phyloP scores from a whole-genome alignment of 164 flowering plant genomes.

The Piper longum region DNA sequence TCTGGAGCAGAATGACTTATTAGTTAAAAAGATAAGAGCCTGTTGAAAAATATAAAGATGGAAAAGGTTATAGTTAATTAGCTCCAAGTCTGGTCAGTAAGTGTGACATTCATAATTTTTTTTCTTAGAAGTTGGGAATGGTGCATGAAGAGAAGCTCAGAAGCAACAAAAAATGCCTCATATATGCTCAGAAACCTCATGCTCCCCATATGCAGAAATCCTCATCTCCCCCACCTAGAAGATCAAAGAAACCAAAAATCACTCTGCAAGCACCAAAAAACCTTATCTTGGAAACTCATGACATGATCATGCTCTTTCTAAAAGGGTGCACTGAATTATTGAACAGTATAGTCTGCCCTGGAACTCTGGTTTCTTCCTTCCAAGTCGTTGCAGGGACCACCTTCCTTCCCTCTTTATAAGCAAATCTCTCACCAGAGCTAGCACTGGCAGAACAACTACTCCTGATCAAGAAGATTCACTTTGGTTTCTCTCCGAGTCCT shows the following conservation, averaged over 20 bases:
- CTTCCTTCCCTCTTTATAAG: constrained; percentile 13
- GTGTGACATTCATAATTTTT: constrained; percentile 12
- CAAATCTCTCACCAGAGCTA: constrained; percentile 1
- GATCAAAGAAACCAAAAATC: too few species aligned
- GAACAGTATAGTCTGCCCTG: constrained; percentile 4
- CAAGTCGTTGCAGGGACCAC: constrained; percentile 9
- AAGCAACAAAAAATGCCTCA: constrained; percentile 40
- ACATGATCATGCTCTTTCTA: constrained; percentile 7
- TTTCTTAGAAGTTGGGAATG: constrained; percentile 24
- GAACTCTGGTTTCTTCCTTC: constrained; percentile 1
- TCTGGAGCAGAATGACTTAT: too few species aligned
- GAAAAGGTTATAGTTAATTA: too few species aligned
- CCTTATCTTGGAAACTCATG: constrained; percentile 31
- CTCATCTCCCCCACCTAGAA: constrained; percentile 31
- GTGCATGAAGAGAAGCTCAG: constrained; percentile 30
- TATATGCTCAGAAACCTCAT: constrained; percentile 39
- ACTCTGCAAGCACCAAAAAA: constrained; percentile 15
- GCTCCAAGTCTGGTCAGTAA: too few species aligned
- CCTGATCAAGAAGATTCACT: neutral
- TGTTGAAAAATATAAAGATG: too few species aligned
- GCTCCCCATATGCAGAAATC: constrained; percentile 46
- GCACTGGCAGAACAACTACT: neutral
- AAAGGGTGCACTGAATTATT: constrained; percentile 6
- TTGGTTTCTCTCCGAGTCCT: too few species aligned
- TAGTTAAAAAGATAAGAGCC: too few species aligned